Evolutionary conservation across 805 yeast species (phyloP).

Genomic region (Kluyveromyces nonfermentans): DNA sequence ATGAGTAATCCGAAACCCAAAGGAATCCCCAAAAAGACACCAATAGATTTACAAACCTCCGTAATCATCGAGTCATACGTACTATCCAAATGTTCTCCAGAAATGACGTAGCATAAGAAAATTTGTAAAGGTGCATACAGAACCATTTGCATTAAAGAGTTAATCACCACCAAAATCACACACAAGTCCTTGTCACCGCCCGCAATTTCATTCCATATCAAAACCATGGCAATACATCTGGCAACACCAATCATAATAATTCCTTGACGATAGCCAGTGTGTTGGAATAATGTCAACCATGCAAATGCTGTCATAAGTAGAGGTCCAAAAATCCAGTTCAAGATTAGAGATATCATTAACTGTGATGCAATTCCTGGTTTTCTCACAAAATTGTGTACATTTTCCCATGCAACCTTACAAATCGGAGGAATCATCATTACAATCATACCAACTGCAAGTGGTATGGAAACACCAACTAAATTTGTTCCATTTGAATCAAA

Average conservation of each 20-base stretch:
- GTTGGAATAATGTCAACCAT: conserved; percentile 42
- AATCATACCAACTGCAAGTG: conserved; percentile 41
- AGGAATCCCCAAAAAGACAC: conserved; percentile 47
- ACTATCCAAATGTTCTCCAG: conserved; percentile 12
- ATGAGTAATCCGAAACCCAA: conserved; percentile 37
- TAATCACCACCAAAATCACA: conserved; percentile 42
- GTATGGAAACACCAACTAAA: conserved; percentile 34
- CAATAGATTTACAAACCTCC: conserved; percentile 41
- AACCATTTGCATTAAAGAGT: conserved; percentile 41
- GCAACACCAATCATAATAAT: conserved; percentile 53
- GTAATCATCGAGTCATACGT: conserved; percentile 24
- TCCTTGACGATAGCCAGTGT: conserved; percentile 41
- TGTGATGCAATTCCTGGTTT: conserved; percentile 20
- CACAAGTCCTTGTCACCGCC: conserved; percentile 43
- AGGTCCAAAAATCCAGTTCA: conserved; percentile 52
- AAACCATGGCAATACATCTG: conserved; percentile 55
- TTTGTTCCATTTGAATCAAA: conserved; percentile 27
- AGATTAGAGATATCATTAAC: conserved; percentile 32
- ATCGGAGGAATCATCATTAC: conserved; percentile 52
- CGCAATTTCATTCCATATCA: conserved; percentile 48
- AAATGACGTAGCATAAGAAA: conserved; percentile 38
- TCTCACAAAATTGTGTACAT: conserved; percentile 24
- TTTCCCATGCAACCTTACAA: conserved; percentile 46
- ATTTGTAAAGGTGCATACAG: conserved; percentile 45
- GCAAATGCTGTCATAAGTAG: conserved; percentile 47